Evolutionary conservation across 306 rosid species (phyloP), one percentile per base, ranked within the genome.

Genomic region (Acacia melanoxylon): DNA sequence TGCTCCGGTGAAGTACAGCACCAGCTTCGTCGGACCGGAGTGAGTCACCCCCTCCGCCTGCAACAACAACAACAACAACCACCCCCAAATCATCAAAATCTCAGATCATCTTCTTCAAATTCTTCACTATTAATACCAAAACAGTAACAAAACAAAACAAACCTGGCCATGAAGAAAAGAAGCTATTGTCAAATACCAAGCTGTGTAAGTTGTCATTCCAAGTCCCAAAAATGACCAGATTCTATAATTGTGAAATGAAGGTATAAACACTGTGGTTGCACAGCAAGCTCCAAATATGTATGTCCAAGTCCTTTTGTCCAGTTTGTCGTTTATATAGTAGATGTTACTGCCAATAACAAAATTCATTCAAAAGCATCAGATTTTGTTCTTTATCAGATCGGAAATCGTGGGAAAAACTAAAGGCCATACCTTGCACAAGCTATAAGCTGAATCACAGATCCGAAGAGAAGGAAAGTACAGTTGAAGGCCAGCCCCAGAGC

Each of bases 281-380:
- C 95, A 91, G 81, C 95, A 91, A 70, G 95, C 95, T 77, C 95
- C 95, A 70, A 91, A 91, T 41, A 91, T 91, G 54, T 91, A 91
- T 1, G 95, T 91, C 95, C 95, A 91, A 13, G 95, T 91, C 77
- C 95, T 83, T 84, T 91, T 91, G 89, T 91, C 95, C 89, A 91
- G 72, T 77, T 85, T 78, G 83, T 91, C 95, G 66, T 91, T 89
- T 52, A 91, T 86, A 81, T 72, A 72, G 62, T 72, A 72, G 16
- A 49, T 49, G 27, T 72, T 72, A 72, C 77, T 72, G 77, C 54
- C 62, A 5, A n/a, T 1, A n/a, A 56, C 6, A 5, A 56, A 56
- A 20, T n/a, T 52, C 9, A 51, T 48, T 37, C 41, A 37, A 37
- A 37, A 56, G 35, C 10, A 12, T 4, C 0, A 27, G 51, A 5